These are phyloP conservation scores for Silene conica DNA, from an alignment of 148 eudicot genomes.

Conservation along the genomic window DNA sequence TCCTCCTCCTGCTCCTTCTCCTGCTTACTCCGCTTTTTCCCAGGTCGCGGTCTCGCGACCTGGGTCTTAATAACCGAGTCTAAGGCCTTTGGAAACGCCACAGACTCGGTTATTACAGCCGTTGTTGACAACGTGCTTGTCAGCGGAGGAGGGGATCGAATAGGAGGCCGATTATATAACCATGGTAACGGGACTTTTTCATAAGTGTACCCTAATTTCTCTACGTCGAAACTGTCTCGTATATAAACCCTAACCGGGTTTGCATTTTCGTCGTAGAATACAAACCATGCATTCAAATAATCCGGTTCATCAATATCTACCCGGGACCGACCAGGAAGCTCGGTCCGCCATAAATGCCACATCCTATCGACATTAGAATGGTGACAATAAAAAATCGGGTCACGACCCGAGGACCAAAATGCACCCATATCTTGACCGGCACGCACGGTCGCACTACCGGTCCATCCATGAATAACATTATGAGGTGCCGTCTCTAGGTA, in stretches of 20 bases:
- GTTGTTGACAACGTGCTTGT: neutral
- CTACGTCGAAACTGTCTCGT: conserved; percentile 4
- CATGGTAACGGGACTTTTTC: neutral
- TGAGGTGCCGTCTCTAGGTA: conserved; percentile 1
- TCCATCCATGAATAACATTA: conserved; percentile 10
- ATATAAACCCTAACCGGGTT: conserved; percentile 14
- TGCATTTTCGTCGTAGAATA: conserved; percentile 19
- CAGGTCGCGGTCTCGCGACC: too few relatives aligned
- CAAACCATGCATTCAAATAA: conserved; percentile 1
- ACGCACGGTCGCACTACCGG: neutral
- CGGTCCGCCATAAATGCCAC: conserved; percentile 11
- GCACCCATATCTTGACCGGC: conserved; percentile 8
- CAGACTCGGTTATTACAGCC: neutral
- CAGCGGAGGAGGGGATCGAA: neutral
- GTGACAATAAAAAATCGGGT: conserved; percentile 18
- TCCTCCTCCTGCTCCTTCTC: conserved; percentile 8
- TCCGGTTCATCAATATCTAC: neutral
- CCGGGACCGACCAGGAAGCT: neutral
- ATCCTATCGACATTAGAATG: conserved; percentile 17
- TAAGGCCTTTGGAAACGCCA: too few relatives aligned
- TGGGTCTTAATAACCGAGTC: too few relatives aligned
- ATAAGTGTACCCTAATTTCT: conserved; percentile 11
- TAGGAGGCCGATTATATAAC: neutral
- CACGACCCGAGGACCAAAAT: conserved; percentile 4
- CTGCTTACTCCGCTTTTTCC: too few relatives aligned